Evolutionary conservation across 148 eudicot species (phyloP).

Genomic region (Rhododendron ferrugineum): DNA sequence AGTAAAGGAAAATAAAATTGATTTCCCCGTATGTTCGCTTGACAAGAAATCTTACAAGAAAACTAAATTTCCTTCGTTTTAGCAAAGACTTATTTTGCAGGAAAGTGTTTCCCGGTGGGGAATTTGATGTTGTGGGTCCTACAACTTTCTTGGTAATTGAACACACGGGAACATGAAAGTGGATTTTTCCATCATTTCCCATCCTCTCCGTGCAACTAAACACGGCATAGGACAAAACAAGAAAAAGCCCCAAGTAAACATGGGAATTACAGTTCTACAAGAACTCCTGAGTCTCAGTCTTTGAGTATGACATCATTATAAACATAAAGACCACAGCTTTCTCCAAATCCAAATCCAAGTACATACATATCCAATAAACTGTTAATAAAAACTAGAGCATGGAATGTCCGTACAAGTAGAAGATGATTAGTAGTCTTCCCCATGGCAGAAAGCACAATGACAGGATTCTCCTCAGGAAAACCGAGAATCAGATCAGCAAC

Average conservation of each 20-base stretch:
- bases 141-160: not conserved
- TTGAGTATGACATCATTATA: no score
- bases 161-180: not conserved
- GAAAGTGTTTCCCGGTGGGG: not conserved
- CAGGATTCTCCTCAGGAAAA: constrained; percentile 44
- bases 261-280: no score
- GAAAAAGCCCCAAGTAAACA: no score
- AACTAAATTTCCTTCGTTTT: not conserved
- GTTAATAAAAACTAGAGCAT: not conserved
- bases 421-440: constrained; percentile 56
- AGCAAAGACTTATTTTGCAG: not conserved
- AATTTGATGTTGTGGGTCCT: not conserved
- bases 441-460: constrained; percentile 60
- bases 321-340: not conserved
- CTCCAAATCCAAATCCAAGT: no score
- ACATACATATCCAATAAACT: not conserved
- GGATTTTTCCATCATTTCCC: not conserved
- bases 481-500: constrained; percentile 42
- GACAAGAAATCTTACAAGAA: not conserved
- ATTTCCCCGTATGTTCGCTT: not conserved
- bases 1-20: not conserved
- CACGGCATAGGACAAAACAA: not conserved
- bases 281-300: not conserved
- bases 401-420: constrained; percentile 24
- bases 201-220: not conserved